Evolutionary conservation across 2,329 filamentous ascomycete species (phyloP), one percentile per base, ranked within the genome.

Genomic region (Alternaria arborescens): DNA sequence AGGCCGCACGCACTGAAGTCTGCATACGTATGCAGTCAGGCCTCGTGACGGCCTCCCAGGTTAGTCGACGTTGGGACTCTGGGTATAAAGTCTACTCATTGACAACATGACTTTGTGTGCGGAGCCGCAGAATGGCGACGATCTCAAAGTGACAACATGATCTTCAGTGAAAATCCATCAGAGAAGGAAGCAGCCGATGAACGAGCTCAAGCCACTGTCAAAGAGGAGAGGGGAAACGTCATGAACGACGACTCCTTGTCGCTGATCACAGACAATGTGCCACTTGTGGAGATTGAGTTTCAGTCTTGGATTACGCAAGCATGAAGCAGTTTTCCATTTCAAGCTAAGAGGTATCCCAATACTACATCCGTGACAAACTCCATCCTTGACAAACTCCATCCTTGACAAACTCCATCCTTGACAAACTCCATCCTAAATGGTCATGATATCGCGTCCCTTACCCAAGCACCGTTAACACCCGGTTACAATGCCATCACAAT

Each of bases 211-310:
- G 16, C 30, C 32, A 24, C 14, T 14, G 16, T 3, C 6, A 48
- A 16, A 36, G 18, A 24, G 14, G 8, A 40, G 5, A 14, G 4
- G 18, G 38, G 38, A 46, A 53, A 40, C 41, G 41, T 44, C 55
- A 32, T 46, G 47, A 30, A 24, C n/a, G 40, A 53, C 14, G 48
- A 44, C 32, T 32, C 55, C 55, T 42, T 53, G 48, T 40, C 47
- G 55, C 20, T 44, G 40, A 58, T 58, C 55, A 46, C 24, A 38
- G n/a, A 53, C 14, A 26, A 48, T 55, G 40, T 40, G 55, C 48
- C 30, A 48, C 30, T 20, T 32, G 46, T 48, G 46, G 46, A 22
- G 46, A 48, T 34, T 22, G 18, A 16, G 30, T 48, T 34, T 36
- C 46, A 48, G 30, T 20, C 18, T 48, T n/a, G 46, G 46, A 48